Evolutionary conservation across 1,284 basidiomycete species (phyloP).

Genomic region (Lentinula novae-zelandiae): DNA sequence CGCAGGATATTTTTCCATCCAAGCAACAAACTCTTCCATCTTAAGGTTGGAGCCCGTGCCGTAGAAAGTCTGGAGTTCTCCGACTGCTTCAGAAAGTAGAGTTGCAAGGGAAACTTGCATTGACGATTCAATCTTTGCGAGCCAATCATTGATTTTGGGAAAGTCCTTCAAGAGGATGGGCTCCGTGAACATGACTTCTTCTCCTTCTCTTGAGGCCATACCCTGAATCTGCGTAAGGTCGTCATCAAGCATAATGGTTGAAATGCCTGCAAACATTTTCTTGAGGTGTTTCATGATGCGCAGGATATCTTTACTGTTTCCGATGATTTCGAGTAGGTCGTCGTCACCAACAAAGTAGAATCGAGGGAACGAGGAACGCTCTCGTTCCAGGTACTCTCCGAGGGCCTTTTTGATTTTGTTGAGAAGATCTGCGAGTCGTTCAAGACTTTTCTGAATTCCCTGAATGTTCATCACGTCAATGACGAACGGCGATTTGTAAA

Average conservation of each 20-base stretch:
- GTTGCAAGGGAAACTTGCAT: slow-evolving; percentile 92
- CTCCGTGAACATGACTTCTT: slow-evolving; percentile 82
- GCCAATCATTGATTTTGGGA: slow-evolving; percentile 99
- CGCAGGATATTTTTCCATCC: slow-evolving; percentile 93
- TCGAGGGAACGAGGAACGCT: slow-evolving; percentile 95
- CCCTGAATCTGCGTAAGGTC: slow-evolving; percentile 84
- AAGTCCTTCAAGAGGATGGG: slow-evolving; percentile 89
- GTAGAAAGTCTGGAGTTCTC: slow-evolving; percentile 80
- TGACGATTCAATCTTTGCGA: slow-evolving; percentile 88
- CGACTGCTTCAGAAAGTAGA: slow-evolving; percentile 76
- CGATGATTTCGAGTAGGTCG: slow-evolving; percentile 97
- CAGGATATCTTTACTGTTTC: slow-evolving; percentile 97
- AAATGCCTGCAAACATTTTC: slow-evolving; percentile 99
- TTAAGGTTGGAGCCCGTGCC: slow-evolving; percentile 53
- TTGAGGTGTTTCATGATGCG: slow-evolving; percentile 99
- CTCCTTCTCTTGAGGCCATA: slow-evolving; percentile 94
- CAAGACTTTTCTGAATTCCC: slow-evolving; percentile 94
- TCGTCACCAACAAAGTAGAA: slow-evolving; percentile 99
- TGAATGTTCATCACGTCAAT: slow-evolving; percentile 96
- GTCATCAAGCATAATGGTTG: slow-evolving; percentile 86
- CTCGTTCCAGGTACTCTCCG: slow-evolving; percentile 97
- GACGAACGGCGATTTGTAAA: slow-evolving; percentile 98
- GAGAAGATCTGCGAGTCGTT: slow-evolving; percentile 92
- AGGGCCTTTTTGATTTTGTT: slow-evolving; percentile 99
- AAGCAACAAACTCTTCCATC: slow-evolving; percentile 73